A percentile compares a stretch with the other conserved stretches of the same genome.
These are phyloP conservation scores for Dictyostelium capitatum DNA, from an alignment of 78 protist species.

Conservation along the genomic window DNA sequence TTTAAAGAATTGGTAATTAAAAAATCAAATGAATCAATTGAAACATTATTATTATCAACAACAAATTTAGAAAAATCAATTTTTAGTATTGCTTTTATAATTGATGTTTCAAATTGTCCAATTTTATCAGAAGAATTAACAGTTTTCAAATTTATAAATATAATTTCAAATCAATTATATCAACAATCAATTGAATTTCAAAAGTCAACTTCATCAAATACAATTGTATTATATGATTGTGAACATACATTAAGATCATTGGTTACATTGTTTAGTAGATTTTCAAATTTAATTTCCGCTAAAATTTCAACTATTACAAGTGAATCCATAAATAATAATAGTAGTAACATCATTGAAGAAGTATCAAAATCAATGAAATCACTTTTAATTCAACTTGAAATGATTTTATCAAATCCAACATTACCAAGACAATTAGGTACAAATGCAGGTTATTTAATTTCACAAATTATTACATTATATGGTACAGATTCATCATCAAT, in stretches of 20 bases:
- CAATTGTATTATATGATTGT: constrained; percentile 33
- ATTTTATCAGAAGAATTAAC: neutral
- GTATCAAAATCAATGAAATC: neutral
- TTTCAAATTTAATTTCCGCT: neutral
- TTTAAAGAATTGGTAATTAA: neutral
- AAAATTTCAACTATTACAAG: neutral
- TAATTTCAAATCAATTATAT: neutral
- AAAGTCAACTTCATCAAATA: neutral
- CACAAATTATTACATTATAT: constrained; percentile 10
- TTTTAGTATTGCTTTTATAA: neutral
- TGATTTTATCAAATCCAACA: constrained; percentile 8
- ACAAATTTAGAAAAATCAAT: neutral
- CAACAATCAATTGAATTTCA: neutral
- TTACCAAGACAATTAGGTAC: constrained; percentile 45
- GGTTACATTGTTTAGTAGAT: neutral
- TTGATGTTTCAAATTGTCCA: neutral
- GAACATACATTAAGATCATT: constrained; percentile 56
- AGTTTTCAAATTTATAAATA: neutral
- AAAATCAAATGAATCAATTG: neutral
- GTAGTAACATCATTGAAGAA: neutral
- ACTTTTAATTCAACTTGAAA: constrained; percentile 25
- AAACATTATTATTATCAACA: neutral
- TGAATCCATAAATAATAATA: neutral
- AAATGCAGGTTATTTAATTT: constrained; percentile 27
- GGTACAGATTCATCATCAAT: neutral